Evolutionary conservation across 2,329 filamentous ascomycete species (phyloP), one percentile per base, ranked within the genome.

Genomic region (Calonectria multiphialidica): DNA sequence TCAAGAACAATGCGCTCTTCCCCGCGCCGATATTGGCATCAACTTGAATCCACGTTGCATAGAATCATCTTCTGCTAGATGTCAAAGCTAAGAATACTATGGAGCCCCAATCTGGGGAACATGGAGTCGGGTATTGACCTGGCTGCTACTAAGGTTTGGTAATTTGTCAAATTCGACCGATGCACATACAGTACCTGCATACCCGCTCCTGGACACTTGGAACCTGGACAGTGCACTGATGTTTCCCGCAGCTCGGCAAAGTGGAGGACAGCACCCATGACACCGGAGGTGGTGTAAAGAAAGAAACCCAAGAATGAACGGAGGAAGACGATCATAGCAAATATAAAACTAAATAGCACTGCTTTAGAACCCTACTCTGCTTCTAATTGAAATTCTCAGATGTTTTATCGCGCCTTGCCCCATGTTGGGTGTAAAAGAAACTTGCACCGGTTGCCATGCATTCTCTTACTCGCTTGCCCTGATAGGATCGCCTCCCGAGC

Each of bases 121-220:
- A 59, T 59, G 53, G 53, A 30, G 53, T 40, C 33, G 53, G 35
- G 35, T 23, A 40, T 59, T 59, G 37, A 30, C 28, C 28, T 4
- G 8, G 28, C 28, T 30, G 33, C 53, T 40, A 37, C n/a, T 8
- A 47, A 59, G 53, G 35, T 40, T 59, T 59, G 21, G 53, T 59
- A 59, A 57, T 59, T 59, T 59, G 21, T 59, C 53, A 59, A 59
- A 59, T 59, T 40, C 53, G 53, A 59, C 53, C 53, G 53, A 40
- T 40, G 53, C 53, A 25, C 35, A 25, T 59, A 59, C 53, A 59
- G 53, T 59, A 59, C 53, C 33, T 59, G 53, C 53, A 59, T 59
- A 59, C 53, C 53, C 53, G 53, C 53, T 59, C 21, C 53, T 59
- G 13, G 49, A 21, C 53, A 28, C 23, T 59, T n/a, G 33, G 35